Evolutionary conservation across 805 yeast species (phyloP).

Genomic region (Saccharomycopsis sp.): DNA sequence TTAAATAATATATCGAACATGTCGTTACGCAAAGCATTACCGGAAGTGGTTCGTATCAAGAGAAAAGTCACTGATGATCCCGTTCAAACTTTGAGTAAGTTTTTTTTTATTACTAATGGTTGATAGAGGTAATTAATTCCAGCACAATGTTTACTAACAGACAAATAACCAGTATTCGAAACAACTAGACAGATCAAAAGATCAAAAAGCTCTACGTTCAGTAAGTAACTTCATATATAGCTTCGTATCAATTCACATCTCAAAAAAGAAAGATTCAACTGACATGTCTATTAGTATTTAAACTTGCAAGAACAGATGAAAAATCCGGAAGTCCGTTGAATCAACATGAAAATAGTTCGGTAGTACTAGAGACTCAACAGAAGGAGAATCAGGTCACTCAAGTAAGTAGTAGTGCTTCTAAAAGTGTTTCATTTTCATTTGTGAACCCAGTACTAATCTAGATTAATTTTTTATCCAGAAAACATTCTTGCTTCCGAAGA

Average conservation of each 20-base stretch:
- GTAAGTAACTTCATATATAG: constrained; percentile 9
- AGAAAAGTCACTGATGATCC: constrained; percentile 86
- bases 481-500: constrained; percentile 25
- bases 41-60: constrained; percentile 74
- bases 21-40: constrained; percentile 26
- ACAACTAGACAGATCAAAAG: constrained; percentile 33
- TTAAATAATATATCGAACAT: too few relatives aligned
- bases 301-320: constrained; percentile 41
- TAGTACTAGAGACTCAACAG: constrained; percentile 10
- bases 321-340: constrained; percentile 7
- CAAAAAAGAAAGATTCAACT: not conserved
- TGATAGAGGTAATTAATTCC: too few relatives aligned
- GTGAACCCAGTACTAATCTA: not conserved
- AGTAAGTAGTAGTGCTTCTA: too few relatives aligned
- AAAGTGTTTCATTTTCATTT: too few relatives aligned
- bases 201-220: constrained; percentile 31
- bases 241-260: not conserved
- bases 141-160: not conserved
- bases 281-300: constrained; percentile 33
- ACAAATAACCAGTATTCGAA: constrained; percentile 28
- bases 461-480: constrained; percentile 16
- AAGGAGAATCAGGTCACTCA: constrained; percentile 16
- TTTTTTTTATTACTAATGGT: too few relatives aligned
- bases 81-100: constrained; percentile 61
- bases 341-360: not conserved